Evolutionary conservation across 2,329 filamentous ascomycete genomes (phyloP).

Genomic region (Phyllosticta citribraziliensis): DNA sequence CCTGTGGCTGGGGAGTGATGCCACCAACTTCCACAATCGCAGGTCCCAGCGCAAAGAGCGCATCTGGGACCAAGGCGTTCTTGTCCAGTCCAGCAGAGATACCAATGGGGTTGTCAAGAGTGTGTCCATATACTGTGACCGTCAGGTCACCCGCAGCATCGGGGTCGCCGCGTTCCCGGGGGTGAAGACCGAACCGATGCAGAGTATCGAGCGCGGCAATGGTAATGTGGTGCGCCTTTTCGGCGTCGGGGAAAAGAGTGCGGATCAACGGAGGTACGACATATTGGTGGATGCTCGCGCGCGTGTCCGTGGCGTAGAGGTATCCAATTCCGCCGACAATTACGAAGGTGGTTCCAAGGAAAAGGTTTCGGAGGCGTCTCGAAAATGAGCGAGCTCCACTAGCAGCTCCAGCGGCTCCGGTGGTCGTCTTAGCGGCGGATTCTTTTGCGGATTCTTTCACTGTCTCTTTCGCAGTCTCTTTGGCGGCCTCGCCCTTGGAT

Average conservation of each 20-base stretch:
- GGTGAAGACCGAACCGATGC: conserved; percentile 65
- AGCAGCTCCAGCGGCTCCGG: conserved; percentile 15
- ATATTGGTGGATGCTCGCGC: conserved; percentile 44
- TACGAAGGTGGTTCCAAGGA: conserved; percentile 46
- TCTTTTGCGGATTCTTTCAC: not conserved
- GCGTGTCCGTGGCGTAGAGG: conserved; percentile 45
- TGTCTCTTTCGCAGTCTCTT: not conserved
- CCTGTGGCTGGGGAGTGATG: conserved; percentile 76
- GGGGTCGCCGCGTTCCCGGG: conserved; percentile 63
- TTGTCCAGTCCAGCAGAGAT: conserved; percentile 97
- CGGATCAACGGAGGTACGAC: conserved; percentile 53
- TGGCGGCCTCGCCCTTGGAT: not conserved
- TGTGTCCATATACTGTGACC: conserved; percentile 65
- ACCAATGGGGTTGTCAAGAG: conserved; percentile 75
- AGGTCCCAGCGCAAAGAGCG: conserved; percentile 74
- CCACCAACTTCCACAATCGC: conserved; percentile 88
- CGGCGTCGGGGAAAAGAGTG: conserved; percentile 60
- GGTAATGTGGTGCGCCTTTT: conserved; percentile 83
- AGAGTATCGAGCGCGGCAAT: conserved; percentile 62
- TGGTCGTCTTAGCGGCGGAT: conserved; percentile 16
- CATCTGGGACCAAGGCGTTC: conserved; percentile 77
- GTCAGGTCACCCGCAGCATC: conserved; percentile 45
- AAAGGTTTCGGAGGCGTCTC: conserved; percentile 39
- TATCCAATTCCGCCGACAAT: conserved; percentile 38
- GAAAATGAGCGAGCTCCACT: conserved; percentile 27